phyloP scores from a whole-genome alignment of 2,329 filamentous ascomycete genomes.

The Diplodia seriata region DNA sequence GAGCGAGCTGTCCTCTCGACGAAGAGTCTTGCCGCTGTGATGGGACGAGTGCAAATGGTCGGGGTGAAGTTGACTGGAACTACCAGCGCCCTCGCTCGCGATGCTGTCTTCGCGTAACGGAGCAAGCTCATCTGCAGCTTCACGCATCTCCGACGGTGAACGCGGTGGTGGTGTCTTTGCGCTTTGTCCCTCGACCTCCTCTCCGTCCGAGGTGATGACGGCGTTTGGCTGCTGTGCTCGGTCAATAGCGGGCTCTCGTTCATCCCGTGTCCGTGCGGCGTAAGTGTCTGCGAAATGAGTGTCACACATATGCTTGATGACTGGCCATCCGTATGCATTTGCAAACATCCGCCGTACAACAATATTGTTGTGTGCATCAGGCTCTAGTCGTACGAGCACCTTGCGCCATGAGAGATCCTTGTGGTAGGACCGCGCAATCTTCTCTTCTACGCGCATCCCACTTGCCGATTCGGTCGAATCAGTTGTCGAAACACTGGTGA shows the following conservation, averaged over 20 bases:
- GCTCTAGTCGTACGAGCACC: conserved; percentile 91
- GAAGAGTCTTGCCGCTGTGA: neutral
- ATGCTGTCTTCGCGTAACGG: conserved; percentile 41
- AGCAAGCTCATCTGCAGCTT: conserved; percentile 53
- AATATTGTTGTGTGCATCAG: conserved; percentile 98
- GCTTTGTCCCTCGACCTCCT: conserved; percentile 65
- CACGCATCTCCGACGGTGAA: conserved; percentile 57
- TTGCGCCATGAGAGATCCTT: conserved; percentile 93
- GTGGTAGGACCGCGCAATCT: conserved; percentile 96
- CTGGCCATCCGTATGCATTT: conserved; percentile 97
- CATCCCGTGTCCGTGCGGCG: conserved; percentile 69
- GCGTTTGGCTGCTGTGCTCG: conserved; percentile 68
- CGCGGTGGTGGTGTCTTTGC: conserved; percentile 47
- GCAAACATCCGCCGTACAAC: conserved; percentile 95
- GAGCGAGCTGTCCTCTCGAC: conserved; percentile 50
- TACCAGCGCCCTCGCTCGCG: conserved; percentile 32
- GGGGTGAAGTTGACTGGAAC: neutral
- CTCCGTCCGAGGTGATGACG: conserved; percentile 67
- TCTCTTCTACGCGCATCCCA: conserved; percentile 92
- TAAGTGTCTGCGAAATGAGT: conserved; percentile 87
- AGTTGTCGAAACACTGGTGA: conserved; percentile 29
- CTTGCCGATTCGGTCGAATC: conserved; percentile 46
- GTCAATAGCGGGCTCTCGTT: conserved; percentile 71
- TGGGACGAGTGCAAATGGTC: conserved; percentile 18
- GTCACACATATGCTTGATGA: conserved; percentile 92